Conservation (phyloP, 176 grass and related monocot genomes). For the Aegilops longissima region DNA sequence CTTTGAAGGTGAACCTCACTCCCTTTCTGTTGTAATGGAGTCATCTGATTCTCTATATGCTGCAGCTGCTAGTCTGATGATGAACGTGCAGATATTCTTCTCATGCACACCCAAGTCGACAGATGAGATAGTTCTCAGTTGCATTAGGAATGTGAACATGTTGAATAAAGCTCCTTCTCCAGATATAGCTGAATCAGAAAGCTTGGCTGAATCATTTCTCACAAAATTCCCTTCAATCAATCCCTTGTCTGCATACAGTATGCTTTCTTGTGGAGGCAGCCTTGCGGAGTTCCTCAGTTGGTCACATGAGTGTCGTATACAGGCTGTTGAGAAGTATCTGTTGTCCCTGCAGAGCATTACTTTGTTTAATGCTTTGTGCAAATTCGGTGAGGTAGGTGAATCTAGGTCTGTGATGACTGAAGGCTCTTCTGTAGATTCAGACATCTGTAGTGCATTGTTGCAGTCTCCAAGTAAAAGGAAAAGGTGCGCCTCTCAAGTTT, state of each 20-base stretch:
- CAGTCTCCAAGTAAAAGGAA: constrained; percentile 58
- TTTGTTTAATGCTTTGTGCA: constrained; percentile 81
- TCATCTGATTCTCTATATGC: constrained; percentile 77
- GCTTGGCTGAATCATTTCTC: constrained; percentile 82
- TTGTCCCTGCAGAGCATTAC: constrained; percentile 64
- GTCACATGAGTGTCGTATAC: constrained; percentile 68
- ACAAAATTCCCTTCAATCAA: constrained; percentile 91
- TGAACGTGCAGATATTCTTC: constrained; percentile 88
- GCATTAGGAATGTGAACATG: constrained; percentile 58
- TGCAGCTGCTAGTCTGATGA: constrained; percentile 72
- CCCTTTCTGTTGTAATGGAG: constrained; percentile 70
- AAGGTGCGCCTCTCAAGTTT: constrained; percentile 25
- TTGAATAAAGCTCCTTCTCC: constrained; percentile 50
- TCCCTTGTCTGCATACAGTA: constrained; percentile 77
- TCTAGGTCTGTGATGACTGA: constrained; percentile 95
- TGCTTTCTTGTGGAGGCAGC: constrained; percentile 59
- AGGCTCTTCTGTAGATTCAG: constrained; percentile 70
- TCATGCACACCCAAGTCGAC: constrained; percentile 68
- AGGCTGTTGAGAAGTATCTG: constrained; percentile 59
- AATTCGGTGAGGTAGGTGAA: constrained; percentile 85
- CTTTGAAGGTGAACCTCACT: constrained; percentile 76
- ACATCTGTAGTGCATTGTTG: constrained; percentile 76
- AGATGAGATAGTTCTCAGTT: constrained; percentile 80
- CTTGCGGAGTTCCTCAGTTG: constrained; percentile 73
- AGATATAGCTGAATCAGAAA: constrained; percentile 73